Percentiles rank a stretch among this genome's conserved stretches.
phyloP scores from a whole-genome alignment of 2,329 filamentous ascomycete genomes.

The Fusarium sp. region DNA sequence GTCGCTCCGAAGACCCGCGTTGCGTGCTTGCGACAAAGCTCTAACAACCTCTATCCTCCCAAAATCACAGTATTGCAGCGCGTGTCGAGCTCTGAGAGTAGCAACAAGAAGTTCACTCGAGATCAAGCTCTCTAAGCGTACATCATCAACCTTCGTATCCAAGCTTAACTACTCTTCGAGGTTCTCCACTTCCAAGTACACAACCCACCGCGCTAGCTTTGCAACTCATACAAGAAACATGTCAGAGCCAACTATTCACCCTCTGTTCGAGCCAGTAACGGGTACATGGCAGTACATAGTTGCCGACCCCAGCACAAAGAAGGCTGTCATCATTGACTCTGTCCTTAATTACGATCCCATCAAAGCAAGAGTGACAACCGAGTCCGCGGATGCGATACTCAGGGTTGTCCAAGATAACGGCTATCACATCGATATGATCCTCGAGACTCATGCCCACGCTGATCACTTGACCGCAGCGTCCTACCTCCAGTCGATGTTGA shows the following conservation, averaged over 20 bases:
- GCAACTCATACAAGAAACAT: not conserved
- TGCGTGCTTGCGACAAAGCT: not conserved
- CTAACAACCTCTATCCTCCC: not conserved
- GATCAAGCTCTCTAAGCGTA: not conserved
- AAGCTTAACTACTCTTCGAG: no score
- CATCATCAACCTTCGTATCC: not conserved
- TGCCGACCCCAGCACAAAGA: constrained; percentile 60
- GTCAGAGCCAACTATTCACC: constrained; percentile 27
- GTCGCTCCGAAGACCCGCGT: not conserved
- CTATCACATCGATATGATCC: constrained; percentile 63
- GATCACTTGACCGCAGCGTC: constrained; percentile 69
- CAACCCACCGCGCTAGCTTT: not conserved
- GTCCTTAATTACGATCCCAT: constrained; percentile 67
- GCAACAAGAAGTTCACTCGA: not conserved
- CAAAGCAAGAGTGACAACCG: constrained; percentile 58
- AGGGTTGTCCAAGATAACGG: constrained; percentile 54
- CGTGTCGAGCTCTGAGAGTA: not conserved
- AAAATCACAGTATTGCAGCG: not conserved
- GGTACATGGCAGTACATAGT: constrained; percentile 71
- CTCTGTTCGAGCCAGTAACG: constrained; percentile 48
- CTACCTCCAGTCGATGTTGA: constrained; percentile 64
- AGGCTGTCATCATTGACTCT: constrained; percentile 69
- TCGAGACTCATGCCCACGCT: constrained; percentile 72
- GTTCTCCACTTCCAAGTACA: not conserved
- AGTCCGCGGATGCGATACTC: constrained; percentile 64